These are phyloP conservation scores for Penicillium turbatum DNA, from an alignment of 495 filamentous ascomycete genomes.

Conservation along the genomic window DNA sequence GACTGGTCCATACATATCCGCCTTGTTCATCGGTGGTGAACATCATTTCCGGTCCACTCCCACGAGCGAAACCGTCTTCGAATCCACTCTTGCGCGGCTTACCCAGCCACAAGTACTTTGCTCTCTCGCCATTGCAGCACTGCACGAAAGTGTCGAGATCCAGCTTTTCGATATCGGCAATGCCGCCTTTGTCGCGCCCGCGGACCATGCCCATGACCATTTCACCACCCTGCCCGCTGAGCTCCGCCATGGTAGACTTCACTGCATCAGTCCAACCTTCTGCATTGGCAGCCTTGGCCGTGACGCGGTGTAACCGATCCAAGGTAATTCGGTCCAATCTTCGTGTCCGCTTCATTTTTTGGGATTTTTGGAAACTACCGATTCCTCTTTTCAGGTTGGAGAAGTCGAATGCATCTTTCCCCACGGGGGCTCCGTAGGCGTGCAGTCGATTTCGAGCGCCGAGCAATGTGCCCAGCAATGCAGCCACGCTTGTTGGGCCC, in stretches of 20 bases:
- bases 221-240: slow-evolving; percentile 91
- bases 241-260: slow-evolving; percentile 90
- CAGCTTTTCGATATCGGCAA: slow-evolving; percentile 85
- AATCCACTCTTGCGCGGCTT: slow-evolving; percentile 65
- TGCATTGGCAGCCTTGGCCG: slow-evolving; percentile 80
- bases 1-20: slow-evolving; percentile 58
- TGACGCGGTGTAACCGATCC: slow-evolving; percentile 70
- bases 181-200: slow-evolving; percentile 80
- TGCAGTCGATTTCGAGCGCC: slow-evolving; percentile 86
- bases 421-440: slow-evolving; percentile 73
- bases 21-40: slow-evolving; percentile 67
- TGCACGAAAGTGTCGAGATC: slow-evolving; percentile 81
- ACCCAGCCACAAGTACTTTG: slow-evolving; percentile 93
- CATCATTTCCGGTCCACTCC: slow-evolving; percentile 51
- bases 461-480: slow-evolving; percentile 79
- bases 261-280: slow-evolving; percentile 84
- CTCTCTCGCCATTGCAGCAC: slow-evolving; percentile 69
- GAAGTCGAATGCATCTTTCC: slow-evolving; percentile 91
- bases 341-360: slow-evolving; percentile 72
- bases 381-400: slow-evolving; percentile 77
- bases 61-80: slow-evolving; percentile 48
- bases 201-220: slow-evolving; percentile 92
- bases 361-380: slow-evolving; percentile 79
- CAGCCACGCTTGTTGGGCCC: slow-evolving; percentile 88
- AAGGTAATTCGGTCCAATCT: slow-evolving; percentile 80